Percentiles rank a stretch among this genome's conserved stretches.
Evolutionary conservation across 2,329 filamentous ascomycete genomes (phyloP).

Genomic region (Ophiocordyceps camponoti-saundersi): DNA sequence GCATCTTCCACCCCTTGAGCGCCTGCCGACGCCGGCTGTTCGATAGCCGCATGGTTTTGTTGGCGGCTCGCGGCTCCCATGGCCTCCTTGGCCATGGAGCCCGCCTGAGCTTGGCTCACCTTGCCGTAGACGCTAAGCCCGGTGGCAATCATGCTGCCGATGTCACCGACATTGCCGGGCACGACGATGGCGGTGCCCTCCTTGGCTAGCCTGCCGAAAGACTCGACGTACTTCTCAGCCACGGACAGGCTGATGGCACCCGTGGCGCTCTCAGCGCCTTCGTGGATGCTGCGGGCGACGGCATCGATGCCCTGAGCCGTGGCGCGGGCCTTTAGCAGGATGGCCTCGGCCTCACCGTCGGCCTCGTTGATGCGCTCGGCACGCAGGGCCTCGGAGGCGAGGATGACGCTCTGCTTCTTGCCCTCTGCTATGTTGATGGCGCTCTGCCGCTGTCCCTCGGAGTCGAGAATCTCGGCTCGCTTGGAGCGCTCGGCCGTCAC

Average conservation of each 20-base stretch:
- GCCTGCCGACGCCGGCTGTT: conserved; percentile 4
- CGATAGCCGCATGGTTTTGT: conserved; percentile 6
- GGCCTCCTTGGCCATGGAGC: conserved; percentile 39
- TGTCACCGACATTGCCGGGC: conserved; percentile 91
- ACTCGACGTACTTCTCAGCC: conserved; percentile 95
- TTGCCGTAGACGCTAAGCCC: conserved; percentile 93
- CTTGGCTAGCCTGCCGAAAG: conserved; percentile 81
- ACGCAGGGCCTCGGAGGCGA: conserved; percentile 81
- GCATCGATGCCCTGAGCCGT: conserved; percentile 80
- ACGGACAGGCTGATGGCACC: conserved; percentile 74
- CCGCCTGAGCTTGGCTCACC: conserved; percentile 65
- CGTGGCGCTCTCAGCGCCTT: conserved; percentile 60
- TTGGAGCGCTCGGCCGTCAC: conserved; percentile 96
- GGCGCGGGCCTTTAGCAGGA: conserved; percentile 66
- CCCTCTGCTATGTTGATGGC: conserved; percentile 99
- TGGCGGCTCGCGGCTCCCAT: conserved; percentile 7
- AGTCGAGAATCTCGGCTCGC: conserved; percentile 92
- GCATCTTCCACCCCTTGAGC: conserved; percentile 4
- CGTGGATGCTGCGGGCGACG: conserved; percentile 58
- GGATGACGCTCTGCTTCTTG: conserved; percentile 88
- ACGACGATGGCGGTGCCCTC: conserved; percentile 93
- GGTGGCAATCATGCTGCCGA: conserved; percentile 91
- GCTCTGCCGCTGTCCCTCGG: conserved; percentile 88
- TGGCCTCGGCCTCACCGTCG: conserved; percentile 85
- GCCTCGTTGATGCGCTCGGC: conserved; percentile 89